Conservation (phyloP, 306 rosid species). For the Cucurbita argyrosperma region DNA sequence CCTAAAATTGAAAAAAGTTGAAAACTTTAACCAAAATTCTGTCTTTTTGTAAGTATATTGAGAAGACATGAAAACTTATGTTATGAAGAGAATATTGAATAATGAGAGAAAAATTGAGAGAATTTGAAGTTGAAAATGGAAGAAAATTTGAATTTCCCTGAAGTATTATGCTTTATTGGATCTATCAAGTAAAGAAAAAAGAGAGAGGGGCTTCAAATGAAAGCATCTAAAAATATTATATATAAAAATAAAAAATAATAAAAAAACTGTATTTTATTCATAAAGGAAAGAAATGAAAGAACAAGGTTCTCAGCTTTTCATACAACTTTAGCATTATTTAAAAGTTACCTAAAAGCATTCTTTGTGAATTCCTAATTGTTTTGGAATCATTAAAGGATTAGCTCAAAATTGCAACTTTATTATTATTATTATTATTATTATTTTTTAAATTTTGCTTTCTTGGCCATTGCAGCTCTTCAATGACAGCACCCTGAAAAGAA, state of each 20-base stretch:
- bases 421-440: not conserved
- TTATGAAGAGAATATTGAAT: not conserved
- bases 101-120: slow-evolving; percentile 10
- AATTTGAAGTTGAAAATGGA: slow-evolving; percentile 16
- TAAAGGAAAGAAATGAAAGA: slow-evolving; percentile 14
- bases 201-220: not conserved
- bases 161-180: slow-evolving; percentile 38
- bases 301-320: slow-evolving; percentile 27
- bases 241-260: not conserved
- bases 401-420: not conserved
- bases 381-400: slow-evolving; percentile 11
- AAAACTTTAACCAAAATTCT: not conserved
- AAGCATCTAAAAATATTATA: slow-evolving; percentile 11
- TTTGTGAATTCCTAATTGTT: slow-evolving; percentile 6
- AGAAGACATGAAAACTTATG: not conserved
- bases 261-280: not conserved
- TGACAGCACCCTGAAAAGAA: slow-evolving; percentile 26
- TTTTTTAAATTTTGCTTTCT: not conserved
- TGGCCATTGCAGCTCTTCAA: slow-evolving; percentile 15
- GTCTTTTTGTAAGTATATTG: not conserved
- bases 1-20: not conserved
- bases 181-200: slow-evolving; percentile 12
- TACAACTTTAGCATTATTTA: slow-evolving; percentile 1
- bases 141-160: slow-evolving; percentile 17
- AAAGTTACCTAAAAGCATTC: not conserved